Base-by-base conservation (phyloP, 2,329 filamentous ascomycete species). In the Colletotrichum cuscutae region DNA sequence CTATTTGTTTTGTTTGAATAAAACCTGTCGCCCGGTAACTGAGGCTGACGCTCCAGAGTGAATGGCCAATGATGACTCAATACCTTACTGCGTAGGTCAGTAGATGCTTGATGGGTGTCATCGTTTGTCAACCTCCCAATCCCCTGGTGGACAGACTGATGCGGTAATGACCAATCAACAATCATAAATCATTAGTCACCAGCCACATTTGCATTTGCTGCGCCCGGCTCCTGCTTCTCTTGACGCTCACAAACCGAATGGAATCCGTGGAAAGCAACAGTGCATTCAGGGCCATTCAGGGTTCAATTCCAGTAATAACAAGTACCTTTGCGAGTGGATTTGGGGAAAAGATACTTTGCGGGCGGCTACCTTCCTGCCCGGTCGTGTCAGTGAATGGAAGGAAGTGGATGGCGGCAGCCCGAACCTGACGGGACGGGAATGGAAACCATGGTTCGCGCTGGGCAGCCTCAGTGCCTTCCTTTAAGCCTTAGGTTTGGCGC, bases 1-100 rank as follows among this genome's bases (percentile, higher is more conserved):
- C 67, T n/a, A 5, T 58, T 66, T 66, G 62, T 71, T 66, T 66
- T 24, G 56, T 37, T 56, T 42, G 37, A 26, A 69, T 53, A 53
- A 65, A 52, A 52, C 42, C 67, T 65, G 63, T 37, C 28, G 37
- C 28, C 37, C 15, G 53, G 19, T 22, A 22, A 19, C 19, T 22
- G 19, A 49, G 42, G 1, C 42, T 22, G 42, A 22, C 8, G 42
- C 7, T n/a, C 2, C 6, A 49, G 42, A 11, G 8, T 49, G 19
- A 49, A 49, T 22, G 42, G 42, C 19, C 8, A 19, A 49, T 22
- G 19, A 19, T 22, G 15, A 22, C 19, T 49, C 8, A 49, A 49
- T 11, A 35, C 32, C 30, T 32, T 0, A 32, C 30, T 32, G 30
- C 30, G 30, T 32, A 32, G 30, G 30, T 11, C 1, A 35, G 32